These are phyloP conservation scores for Lachnellula willkommii DNA, from an alignment of 2,329 filamentous ascomycete species.

Conservation along the genomic window DNA sequence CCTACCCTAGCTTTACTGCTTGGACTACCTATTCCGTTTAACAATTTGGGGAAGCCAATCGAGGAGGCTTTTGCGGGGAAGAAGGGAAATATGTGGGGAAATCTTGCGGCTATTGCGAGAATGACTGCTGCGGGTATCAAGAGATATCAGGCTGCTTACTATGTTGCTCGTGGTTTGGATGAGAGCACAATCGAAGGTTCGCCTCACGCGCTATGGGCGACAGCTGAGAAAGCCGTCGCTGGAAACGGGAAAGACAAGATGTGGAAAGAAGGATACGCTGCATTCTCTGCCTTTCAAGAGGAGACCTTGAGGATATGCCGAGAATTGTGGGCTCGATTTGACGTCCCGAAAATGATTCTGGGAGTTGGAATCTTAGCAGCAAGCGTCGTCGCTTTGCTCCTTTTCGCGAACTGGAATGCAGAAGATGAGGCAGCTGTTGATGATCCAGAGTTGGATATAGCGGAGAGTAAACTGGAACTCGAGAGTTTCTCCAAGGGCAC, in stretches of 20 bases:
- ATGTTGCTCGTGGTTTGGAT: slow-evolving; percentile 62
- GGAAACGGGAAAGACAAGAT: slow-evolving; percentile 35
- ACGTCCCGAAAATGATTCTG: slow-evolving; percentile 76
- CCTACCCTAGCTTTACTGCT: slow-evolving; percentile 84
- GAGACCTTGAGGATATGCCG: slow-evolving; percentile 77
- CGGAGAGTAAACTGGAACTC: slow-evolving; percentile 53
- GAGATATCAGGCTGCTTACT: slow-evolving; percentile 82
- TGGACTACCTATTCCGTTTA: slow-evolving; percentile 90
- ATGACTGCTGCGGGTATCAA: slow-evolving; percentile 80
- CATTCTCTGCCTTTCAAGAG: slow-evolving; percentile 69
- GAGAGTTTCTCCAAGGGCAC: slow-evolving; percentile 30
- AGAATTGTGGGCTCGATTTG: slow-evolving; percentile 85
- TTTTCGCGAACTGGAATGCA: slow-evolving; percentile 62
- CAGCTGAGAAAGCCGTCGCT: slow-evolving; percentile 36
- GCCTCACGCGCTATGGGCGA: slow-evolving; percentile 53
- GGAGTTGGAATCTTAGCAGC: slow-evolving; percentile 68
- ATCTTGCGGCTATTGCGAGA: slow-evolving; percentile 70
- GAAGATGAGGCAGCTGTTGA: slow-evolving; percentile 50
- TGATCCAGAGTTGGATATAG: slow-evolving; percentile 55
- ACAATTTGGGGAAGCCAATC: slow-evolving; percentile 88
- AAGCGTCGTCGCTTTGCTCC: slow-evolving; percentile 62
- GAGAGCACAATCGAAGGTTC: slow-evolving; percentile 50
- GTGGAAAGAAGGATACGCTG: slow-evolving; percentile 44
- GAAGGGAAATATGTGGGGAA: slow-evolving; percentile 65
- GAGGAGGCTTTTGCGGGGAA: slow-evolving; percentile 82